These are phyloP conservation scores for Daucus carota DNA, from an alignment of 129 eudicot species.

Conservation along the genomic window DNA sequence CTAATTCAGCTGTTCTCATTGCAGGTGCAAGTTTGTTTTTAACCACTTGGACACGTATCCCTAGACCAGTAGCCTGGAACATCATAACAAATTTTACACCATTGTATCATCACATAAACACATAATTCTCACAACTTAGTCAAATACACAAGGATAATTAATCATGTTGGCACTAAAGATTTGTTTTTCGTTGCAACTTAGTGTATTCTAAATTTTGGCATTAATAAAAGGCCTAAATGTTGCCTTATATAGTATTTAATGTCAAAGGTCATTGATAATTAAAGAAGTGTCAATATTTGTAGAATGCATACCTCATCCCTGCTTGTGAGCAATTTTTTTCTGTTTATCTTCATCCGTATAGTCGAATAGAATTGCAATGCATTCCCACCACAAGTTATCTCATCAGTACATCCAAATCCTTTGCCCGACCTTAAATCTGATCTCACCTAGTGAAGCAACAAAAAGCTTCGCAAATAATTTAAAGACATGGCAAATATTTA, in stretches of 20 bases:
- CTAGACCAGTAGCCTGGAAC: slow-evolving; percentile 73
- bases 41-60: slow-evolving; percentile 68
- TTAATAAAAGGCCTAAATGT: not conserved
- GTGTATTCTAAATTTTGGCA: not conserved
- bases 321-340: slow-evolving; percentile 61
- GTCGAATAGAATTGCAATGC: slow-evolving; percentile 93
- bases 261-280: not conserved
- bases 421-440: slow-evolving; percentile 32
- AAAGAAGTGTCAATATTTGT: not conserved
- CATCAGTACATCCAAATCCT: slow-evolving; percentile 41
- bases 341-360: slow-evolving; percentile 60
- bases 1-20: slow-evolving; percentile 62
- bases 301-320: slow-evolving; percentile 46
- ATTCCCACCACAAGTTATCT: slow-evolving; percentile 92
- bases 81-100: slow-evolving; percentile 5
- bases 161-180: not conserved
- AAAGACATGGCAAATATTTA: slow-evolving; percentile 3
- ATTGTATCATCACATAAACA: not conserved
- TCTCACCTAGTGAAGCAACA: slow-evolving; percentile 52
- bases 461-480: slow-evolving; percentile 1
- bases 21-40: slow-evolving; percentile 89
- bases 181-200: not conserved
- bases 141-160: not conserved
- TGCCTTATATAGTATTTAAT: not conserved
- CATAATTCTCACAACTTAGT: not conserved